Base-by-base conservation (phyloP, 1,284 basidiomycete genomes). In the Apiotrichum sp. region DNA sequence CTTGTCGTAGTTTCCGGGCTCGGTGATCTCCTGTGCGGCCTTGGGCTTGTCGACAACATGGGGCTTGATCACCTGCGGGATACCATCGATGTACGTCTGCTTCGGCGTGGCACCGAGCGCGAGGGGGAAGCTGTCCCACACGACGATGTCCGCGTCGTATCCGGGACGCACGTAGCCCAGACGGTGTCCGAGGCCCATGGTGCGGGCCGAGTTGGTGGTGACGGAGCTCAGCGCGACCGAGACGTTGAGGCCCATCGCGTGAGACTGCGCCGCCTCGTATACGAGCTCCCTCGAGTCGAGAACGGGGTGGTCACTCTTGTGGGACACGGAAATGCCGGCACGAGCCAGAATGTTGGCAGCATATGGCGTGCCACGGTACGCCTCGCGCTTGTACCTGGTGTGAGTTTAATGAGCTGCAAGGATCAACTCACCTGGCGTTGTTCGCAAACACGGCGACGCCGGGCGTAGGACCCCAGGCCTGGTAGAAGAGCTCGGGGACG, bases 81-180 rank as follows among this genome's bases (percentile, higher is more conserved):
- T 78, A 31, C 80, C 81, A 76, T 82, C 66, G 82, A 91, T 65
- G 82, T 88, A 65, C 78, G 80, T 80, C 59, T 81, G 78, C 32
- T 75, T 72, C 1, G 81, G 81, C 1, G 80, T 81, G 0, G 80
- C 79, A n/a, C 79, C 79, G 3, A 92, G 78, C 0, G 84, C 77
- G 33, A 93, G 80, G 0, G 90, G 90, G 73, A 91, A 89, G 29
- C 83, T 86, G 64, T 93, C 88, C 90, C 91, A 93, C 4, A 93
- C 79, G 14, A 92, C 88, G n/a, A 93, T 64, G 71, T 93, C 72
- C 39, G 75, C 74, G 58, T 74, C 77, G 59, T 74, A 79, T 14
- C 88, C 88, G 66, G 79, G 69, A 54, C 83, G 81, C 38, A 93
- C 73, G 64, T 80, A 85, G 1, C 92, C 92, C 52, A 96, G 79